Base-by-base conservation (phyloP, 164 flowering plant genomes). In the Saururus chinensis region DNA sequence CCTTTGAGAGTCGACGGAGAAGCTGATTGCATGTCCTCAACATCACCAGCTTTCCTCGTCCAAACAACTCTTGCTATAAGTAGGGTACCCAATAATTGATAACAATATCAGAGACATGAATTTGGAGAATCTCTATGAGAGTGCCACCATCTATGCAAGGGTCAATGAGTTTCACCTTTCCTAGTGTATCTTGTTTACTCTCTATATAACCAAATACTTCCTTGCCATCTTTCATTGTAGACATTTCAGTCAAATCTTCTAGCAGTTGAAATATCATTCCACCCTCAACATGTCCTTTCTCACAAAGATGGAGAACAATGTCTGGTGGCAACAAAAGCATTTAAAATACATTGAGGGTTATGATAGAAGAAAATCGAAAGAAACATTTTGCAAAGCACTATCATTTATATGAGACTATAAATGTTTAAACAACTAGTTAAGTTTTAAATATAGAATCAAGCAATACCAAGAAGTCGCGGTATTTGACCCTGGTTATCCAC, bases 181-280 rank as follows among this genome's bases (percentile, higher is more conserved):
- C 99, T 60, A 95, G 71, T 53, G 87, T 83, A 69, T 95, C 99
- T 81, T 95, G 99, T 73, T 88, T 88, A 65, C 99, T 87, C 72
- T 95, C 97, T 51, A 91, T 95, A 68, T 90, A 95, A 60, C 89
- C 89, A 73, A 95, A 95, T 63, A 88, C 73, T 73, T 95, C 97
- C 76, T 95, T 79, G 79, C 99, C 91, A 64, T 95, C 86, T 74
- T 78, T 85, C 96, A 95, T 88, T 40, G 99, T 95, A 59, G 97
- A 95, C 95, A 91, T 95, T 76, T 95, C 99, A 35, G 97, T 95
- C 84, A 95, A 76, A 82, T 95, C 99, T 75, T 95, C 99, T 66
- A 95, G 74, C 64, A 95, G 84, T 73, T 90, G 97, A 73, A 95
- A 95, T 78, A 95, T 95, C 96, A 87, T 93, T 24, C 99, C 97